phyloP scores from a whole-genome alignment of 2,329 filamentous ascomycete species.

The Diaporthe citriasiana region DNA sequence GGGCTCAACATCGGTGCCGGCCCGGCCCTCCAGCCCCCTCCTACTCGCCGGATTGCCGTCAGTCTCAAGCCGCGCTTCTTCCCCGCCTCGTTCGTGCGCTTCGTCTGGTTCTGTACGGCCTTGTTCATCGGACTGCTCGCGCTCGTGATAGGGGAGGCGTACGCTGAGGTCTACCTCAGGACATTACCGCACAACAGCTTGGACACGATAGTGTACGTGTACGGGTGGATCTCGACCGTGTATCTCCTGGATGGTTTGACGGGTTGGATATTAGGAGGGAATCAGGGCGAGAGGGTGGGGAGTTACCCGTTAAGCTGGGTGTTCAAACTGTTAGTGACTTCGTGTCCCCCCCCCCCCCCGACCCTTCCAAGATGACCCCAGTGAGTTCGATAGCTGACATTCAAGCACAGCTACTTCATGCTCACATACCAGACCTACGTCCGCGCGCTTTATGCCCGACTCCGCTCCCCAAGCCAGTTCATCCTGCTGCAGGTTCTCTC shows the following conservation, averaged over 20 bases:
- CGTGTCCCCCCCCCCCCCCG: too few species aligned
- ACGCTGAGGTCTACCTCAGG: constrained; percentile 77
- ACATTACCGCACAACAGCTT: constrained; percentile 76
- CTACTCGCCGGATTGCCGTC: constrained; percentile 51
- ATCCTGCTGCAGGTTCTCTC: constrained; percentile 75
- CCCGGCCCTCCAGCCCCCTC: constrained; percentile 42
- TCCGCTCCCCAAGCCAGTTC: constrained; percentile 76
- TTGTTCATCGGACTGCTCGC: constrained; percentile 74
- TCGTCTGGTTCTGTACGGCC: constrained; percentile 78
- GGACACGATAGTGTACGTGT: constrained; percentile 78
- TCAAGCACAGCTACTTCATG: constrained; percentile 70
- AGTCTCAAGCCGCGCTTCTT: constrained; percentile 68
- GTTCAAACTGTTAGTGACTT: constrained; percentile 73
- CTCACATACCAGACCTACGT: constrained; percentile 81
- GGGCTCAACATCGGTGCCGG: constrained; percentile 45
- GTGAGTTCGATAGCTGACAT: constrained; percentile 14
- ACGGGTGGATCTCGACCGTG: constrained; percentile 78
- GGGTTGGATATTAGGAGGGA: constrained; percentile 76
- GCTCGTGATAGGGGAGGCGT: constrained; percentile 77
- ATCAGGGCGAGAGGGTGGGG: constrained; percentile 75
- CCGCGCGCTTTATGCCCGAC: constrained; percentile 76
- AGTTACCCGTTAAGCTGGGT: constrained; percentile 80
- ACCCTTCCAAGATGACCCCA: too few species aligned
- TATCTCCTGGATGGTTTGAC: constrained; percentile 75
- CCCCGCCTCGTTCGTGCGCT: constrained; percentile 76